These are phyloP conservation scores for Colletotrichum lini DNA, from an alignment of 2,329 filamentous ascomycete genomes.

Conservation along the genomic window DNA sequence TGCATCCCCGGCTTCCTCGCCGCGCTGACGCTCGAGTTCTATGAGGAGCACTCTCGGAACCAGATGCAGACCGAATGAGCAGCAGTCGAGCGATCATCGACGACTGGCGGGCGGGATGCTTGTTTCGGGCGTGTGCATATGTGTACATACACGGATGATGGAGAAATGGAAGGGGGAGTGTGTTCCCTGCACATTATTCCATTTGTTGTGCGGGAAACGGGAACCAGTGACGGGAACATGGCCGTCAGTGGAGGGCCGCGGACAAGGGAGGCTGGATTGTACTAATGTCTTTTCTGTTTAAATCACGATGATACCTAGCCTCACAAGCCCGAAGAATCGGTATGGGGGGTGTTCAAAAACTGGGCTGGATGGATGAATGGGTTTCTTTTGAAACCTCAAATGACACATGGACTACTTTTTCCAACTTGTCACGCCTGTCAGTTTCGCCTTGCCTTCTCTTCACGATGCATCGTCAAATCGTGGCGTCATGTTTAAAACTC, in stretches of 20 bases:
- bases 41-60: conserved; percentile 74
- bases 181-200: not conserved
- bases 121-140: not conserved
- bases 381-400: not conserved
- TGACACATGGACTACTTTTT: conserved; percentile 7
- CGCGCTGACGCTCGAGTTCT: conserved; percentile 93
- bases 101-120: not conserved
- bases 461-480: not conserved
- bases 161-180: not conserved
- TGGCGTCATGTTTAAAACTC: not conserved
- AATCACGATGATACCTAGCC: conserved; percentile 38
- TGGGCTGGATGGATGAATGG: conserved; percentile 18
- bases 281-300: conserved; percentile 8
- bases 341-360: conserved; percentile 16
- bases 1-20: conserved; percentile 95
- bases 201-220: not conserved
- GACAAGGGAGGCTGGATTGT: not conserved
- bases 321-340: conserved; percentile 11
- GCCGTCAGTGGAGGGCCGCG: not conserved
- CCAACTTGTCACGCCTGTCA: not conserved
- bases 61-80: conserved; percentile 31
- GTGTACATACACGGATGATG: not conserved
- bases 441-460: not conserved
- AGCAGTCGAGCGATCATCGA: no score
- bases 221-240: not conserved